These are phyloP conservation scores for Podospora anserina DNA, from an alignment of 495 filamentous ascomycete genomes.

Conservation along the genomic window DNA sequence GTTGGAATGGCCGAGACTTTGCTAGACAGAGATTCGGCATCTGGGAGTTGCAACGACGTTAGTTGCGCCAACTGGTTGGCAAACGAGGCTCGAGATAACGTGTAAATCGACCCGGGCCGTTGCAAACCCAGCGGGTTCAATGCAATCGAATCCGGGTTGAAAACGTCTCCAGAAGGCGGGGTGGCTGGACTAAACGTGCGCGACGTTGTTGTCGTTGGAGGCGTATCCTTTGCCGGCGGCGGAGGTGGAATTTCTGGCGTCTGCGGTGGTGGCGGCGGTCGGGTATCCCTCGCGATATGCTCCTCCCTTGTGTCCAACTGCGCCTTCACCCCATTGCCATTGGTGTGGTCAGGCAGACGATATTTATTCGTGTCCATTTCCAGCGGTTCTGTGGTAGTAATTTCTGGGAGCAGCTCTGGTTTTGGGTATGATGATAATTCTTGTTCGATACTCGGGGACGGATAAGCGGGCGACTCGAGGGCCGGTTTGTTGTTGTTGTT, in stretches of 20 bases:
- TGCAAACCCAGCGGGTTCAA: constrained; percentile 55
- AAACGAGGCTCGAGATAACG: constrained; percentile 84
- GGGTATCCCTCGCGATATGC: constrained; percentile 48
- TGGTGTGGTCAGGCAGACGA: constrained; percentile 58
- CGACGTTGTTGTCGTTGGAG: constrained; percentile 29
- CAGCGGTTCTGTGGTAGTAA: constrained; percentile 38
- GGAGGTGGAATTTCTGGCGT: constrained; percentile 37
- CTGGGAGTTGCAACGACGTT: constrained; percentile 78
- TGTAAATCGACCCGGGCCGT: constrained; percentile 79
- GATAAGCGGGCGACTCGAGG: constrained; percentile 20
- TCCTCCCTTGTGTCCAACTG: constrained; percentile 49
- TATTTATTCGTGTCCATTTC: constrained; percentile 64
- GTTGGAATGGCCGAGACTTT: constrained; percentile 80
- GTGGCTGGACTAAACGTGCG: constrained; percentile 18
- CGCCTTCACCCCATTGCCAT: constrained; percentile 59
- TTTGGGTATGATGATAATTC: constrained; percentile 6
- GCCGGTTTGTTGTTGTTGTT: constrained; percentile 10
- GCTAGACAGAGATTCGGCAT: constrained; percentile 73
- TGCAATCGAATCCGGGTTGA: constrained; percentile 40
- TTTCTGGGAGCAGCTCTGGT: constrained; percentile 45
- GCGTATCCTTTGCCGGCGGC: constrained; percentile 49
- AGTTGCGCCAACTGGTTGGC: constrained; percentile 85
- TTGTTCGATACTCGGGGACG: constrained; percentile 5
- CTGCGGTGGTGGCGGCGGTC: constrained; percentile 27
- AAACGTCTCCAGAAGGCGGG: constrained; percentile 33